phyloP scores from a whole-genome alignment of 73 alveolate genomes.

The Diophrys appendiculata region DNA sequence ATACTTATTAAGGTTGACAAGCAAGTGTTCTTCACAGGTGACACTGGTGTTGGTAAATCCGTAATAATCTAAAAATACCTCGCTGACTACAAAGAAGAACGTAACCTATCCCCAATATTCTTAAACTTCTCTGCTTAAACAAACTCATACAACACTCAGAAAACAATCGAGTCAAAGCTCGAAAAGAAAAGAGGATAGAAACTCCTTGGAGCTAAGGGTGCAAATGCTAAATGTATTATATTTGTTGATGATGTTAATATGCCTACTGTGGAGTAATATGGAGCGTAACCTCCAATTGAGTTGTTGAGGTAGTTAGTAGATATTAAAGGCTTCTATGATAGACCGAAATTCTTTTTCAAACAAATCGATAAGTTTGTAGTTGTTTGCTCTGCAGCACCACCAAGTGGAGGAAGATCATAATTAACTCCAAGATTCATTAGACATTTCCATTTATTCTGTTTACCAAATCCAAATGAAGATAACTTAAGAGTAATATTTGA shows the following conservation, averaged over 20 bases:
- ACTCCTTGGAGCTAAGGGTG: conserved; percentile 87
- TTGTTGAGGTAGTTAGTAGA: conserved; percentile 89
- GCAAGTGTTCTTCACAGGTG: conserved; percentile 92
- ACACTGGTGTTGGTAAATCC: conserved; percentile 96
- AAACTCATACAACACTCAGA: conserved; percentile 80
- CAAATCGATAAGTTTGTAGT: conserved; percentile 77
- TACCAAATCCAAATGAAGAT: conserved; percentile 93
- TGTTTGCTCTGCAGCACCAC: conserved; percentile 95
- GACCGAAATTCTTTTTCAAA: conserved; percentile 88
- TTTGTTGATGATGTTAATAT: conserved; percentile 96
- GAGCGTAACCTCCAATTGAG: conserved; percentile 98
- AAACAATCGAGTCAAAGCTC: conserved; percentile 87
- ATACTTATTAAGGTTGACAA: conserved; percentile 69
- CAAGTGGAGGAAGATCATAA: conserved; percentile 96
- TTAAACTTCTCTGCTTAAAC: conserved; percentile 96
- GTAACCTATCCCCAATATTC: conserved; percentile 75
- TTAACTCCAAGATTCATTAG: conserved; percentile 95
- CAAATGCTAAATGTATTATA: conserved; percentile 78
- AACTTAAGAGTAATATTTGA: conserved; percentile 86
- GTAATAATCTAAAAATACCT: conserved; percentile 82
- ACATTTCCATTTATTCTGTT: conserved; percentile 83
- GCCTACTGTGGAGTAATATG: conserved; percentile 96
- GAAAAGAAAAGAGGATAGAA: conserved; percentile 86
- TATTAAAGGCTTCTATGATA: conserved; percentile 93
- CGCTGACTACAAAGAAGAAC: conserved; percentile 68